Base-by-base conservation (phyloP, 1,139 yeast species). In the Kodamaea anthophila region DNA sequence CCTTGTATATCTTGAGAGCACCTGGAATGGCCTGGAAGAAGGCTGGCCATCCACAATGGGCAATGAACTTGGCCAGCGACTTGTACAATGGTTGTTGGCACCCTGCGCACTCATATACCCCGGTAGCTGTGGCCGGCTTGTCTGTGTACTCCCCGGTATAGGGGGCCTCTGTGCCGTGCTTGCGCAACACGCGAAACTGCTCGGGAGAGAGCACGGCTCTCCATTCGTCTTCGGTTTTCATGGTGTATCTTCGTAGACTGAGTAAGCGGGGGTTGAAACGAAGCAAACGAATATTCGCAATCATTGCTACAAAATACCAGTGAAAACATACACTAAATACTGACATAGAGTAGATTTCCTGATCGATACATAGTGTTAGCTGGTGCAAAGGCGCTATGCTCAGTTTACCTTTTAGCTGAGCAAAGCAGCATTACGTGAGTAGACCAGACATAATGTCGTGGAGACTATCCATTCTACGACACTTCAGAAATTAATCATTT, bases 11-110 rank as follows among this genome's bases (percentile, higher is more conserved):
- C 18, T 57, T 68, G 26, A 91, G 66, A 2, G 95, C 68, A 0
- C 87, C 88, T 0, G 95, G 94, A 30, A 88, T 61, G 4, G 94
- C 96, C 35, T 84, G 81, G 52, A 79, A 88, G 55, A 91, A 91
- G 0, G 96, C 87, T 0, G 98, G 98, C 98, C 98, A 91, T 3
- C 98, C 98, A 55, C 98, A 91, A 33, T 86, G 87, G 13, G 94
- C 74, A 36, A 80, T 77, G 46, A 93, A 91, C 57, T 91, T 91
- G 9, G 96, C 72, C 26, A 69, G 65, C 20, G 95, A 78, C 39
- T 70, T 70, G 55, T 91, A 91, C 23, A 91, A 60, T 6, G 96
- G 95, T 28, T 71, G 64, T 29, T 66, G 70, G 53, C 98, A 91
- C 8, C 80, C 97, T 1, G 82, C 96, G 59, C 99, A 91, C 33